Percentiles rank a stretch among this genome's conserved stretches.
Evolutionary conservation across 2,329 filamentous ascomycete genomes (phyloP).

Genomic region (Nemania sp.): DNA sequence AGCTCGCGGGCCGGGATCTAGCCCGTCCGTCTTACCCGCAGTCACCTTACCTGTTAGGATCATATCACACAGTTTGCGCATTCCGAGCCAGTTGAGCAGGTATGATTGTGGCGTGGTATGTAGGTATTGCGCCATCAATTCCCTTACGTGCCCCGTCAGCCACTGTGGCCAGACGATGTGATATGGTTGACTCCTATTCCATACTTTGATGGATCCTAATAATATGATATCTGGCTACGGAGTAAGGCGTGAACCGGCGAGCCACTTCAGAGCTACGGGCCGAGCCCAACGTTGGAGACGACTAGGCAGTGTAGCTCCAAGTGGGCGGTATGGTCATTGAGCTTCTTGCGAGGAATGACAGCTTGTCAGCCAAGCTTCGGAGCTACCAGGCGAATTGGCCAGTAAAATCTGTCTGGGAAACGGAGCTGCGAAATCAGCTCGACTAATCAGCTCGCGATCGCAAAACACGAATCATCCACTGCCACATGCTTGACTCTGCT

Average conservation of each 20-base stretch:
- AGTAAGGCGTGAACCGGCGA: slow-evolving; percentile 3
- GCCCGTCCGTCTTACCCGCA: slow-evolving; percentile 18
- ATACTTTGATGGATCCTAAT: too few relatives aligned
- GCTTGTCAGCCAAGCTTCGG: not conserved
- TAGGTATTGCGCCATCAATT: not conserved
- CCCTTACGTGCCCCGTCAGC: not conserved
- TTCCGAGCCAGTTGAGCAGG: too few relatives aligned
- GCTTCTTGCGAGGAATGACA: not conserved
- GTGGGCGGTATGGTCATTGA: not conserved
- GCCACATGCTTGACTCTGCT: slow-evolving; percentile 19
- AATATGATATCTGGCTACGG: too few relatives aligned
- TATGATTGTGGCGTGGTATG: not conserved
- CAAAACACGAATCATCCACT: slow-evolving; percentile 24
- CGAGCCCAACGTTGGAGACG: not conserved
- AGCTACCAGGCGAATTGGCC: not conserved
- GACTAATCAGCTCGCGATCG: slow-evolving; percentile 23
- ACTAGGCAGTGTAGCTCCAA: not conserved
- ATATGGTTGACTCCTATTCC: not conserved
- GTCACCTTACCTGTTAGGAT: slow-evolving; percentile 8
- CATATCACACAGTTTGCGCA: too few relatives aligned
- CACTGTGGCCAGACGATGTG: too few relatives aligned
- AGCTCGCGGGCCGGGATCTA: slow-evolving; percentile 16
- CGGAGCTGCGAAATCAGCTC: slow-evolving; percentile 1
- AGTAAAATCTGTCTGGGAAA: not conserved
- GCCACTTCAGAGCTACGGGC: not conserved